phyloP scores from a whole-genome alignment of 768 basidiomycete genomes.

The Piloderma croceum region DNA sequence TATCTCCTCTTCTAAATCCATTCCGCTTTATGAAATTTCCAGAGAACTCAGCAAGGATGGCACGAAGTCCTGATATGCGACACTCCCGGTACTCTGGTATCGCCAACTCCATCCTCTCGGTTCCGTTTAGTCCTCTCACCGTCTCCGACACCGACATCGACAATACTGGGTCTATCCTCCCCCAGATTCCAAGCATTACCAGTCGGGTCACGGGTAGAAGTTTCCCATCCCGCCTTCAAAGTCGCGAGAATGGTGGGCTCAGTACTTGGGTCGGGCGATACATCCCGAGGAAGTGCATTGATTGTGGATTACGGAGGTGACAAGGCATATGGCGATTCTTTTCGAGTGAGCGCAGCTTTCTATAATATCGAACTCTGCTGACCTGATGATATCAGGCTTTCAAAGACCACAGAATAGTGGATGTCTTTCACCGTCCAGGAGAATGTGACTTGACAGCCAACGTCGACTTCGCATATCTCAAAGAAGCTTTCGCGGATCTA shows the following conservation, averaged over 20 bases:
- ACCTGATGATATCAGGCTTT: slow-evolving; percentile 60
- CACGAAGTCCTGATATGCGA: slow-evolving; percentile 72
- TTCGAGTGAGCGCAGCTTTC: slow-evolving; percentile 56
- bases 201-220: slow-evolving; percentile 70
- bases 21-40: slow-evolving; percentile 1
- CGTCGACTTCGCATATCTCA: slow-evolving; percentile 88
- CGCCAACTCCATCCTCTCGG: slow-evolving; percentile 22
- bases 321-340: slow-evolving; percentile 61
- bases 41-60: slow-evolving; percentile 81
- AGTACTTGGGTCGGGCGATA: slow-evolving; percentile 36
- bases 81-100: slow-evolving; percentile 34
- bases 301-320: slow-evolving; percentile 88
- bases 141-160: slow-evolving; percentile 46
- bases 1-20: neutral
- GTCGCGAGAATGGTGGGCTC: slow-evolving; percentile 65
- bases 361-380: slow-evolving; percentile 1
- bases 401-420: slow-evolving; percentile 77
- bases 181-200: slow-evolving; percentile 65
- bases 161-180: slow-evolving; percentile 58
- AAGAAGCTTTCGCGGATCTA: slow-evolving; percentile 63
- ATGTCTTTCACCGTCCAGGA: slow-evolving; percentile 81
- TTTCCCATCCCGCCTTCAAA: slow-evolving; percentile 66
- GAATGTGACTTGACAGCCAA: slow-evolving; percentile 92
- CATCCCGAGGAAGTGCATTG: slow-evolving; percentile 55
- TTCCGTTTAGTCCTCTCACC: slow-evolving; percentile 67